These are phyloP conservation scores for Rosa lucieae DNA, from an alignment of 306 rosid species.

Conservation along the genomic window DNA sequence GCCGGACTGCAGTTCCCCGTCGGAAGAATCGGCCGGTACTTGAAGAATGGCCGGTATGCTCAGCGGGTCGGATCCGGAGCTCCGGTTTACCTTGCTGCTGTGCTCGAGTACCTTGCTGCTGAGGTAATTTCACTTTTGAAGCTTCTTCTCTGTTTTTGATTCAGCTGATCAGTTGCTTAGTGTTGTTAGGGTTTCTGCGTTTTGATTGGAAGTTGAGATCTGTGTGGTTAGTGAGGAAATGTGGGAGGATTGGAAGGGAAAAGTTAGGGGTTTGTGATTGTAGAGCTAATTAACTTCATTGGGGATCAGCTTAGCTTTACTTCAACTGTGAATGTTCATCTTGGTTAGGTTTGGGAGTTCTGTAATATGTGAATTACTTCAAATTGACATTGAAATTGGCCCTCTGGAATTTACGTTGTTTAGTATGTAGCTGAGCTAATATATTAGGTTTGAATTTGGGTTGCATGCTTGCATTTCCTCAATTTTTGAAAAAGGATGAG, in stretches of 20 bases:
- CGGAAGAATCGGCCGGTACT: conserved; percentile 46
- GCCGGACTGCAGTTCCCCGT: conserved; percentile 55
- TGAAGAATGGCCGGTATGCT: conserved; percentile 51
- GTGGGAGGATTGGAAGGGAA: neutral
- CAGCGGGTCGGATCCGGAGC: conserved; percentile 50
- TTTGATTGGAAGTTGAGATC: neutral
- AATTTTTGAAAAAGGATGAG: neutral
- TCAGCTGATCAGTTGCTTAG: neutral
- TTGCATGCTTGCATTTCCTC: neutral
- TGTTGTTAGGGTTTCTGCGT: conserved; percentile 1
- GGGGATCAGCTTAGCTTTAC: neutral
- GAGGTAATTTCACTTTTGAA: conserved; percentile 28
- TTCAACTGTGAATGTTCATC: neutral
- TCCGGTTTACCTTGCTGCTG: conserved; percentile 51
- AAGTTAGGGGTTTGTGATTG: neutral
- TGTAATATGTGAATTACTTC: neutral
- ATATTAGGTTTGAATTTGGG: neutral
- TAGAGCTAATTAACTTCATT: neutral
- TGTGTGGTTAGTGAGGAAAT: neutral
- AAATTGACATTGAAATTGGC: neutral
- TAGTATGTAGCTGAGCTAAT: neutral
- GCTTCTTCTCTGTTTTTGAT: neutral
- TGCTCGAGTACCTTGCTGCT: conserved; percentile 49
- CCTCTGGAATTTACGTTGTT: neutral
- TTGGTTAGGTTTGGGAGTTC: neutral